Base-by-base conservation (phyloP, 2,329 filamentous ascomycete species). In the Pseudocercospora eumusae region DNA sequence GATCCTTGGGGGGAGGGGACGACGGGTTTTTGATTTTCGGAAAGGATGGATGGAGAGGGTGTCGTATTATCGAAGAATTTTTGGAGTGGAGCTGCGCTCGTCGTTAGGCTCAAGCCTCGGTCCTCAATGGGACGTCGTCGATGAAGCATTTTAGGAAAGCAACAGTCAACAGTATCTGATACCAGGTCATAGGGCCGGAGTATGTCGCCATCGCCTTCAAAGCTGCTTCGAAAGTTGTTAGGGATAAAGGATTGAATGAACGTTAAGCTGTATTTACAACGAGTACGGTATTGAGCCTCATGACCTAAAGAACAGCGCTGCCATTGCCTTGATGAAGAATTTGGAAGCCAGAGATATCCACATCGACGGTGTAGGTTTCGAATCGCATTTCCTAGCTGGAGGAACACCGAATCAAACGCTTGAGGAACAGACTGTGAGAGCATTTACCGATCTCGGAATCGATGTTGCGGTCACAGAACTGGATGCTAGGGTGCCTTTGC, bases 401-500 rank as follows among this genome's bases (percentile, higher is more conserved):
- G 74, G 75, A 10, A 74, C 73, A 10, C 64, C 64, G 0, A 45
- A 20, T 21, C 69, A 71, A 2, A 69, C 68, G 1, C 64, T 68
- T 49, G 77, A 78, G 8, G 72, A 72, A 11, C 80, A 82, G 3
- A 63, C 65, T 21, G 78, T 88, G 66, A 77, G 80, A 65, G 75
- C 78, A 0, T 83, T 86, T 54, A 82, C 81, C 2, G 70, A 70
- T n/a, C 74, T 83, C 21, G 80, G 79, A 18, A 78, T 83, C 20
- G 84, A 88, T 66, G 79, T 88, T 27, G 85, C 85, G 8, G 79
- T 87, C 59, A 88, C 86, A 2, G 86, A 88, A 76, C 79, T 88
- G 18, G 88, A 90, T 69, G 88, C 90, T 67, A 68, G 73, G 31
- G 68, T 75, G 27, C 10, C 21, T 27, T 69, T 70, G 1, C 74